These are phyloP conservation scores for Paecilomyces niveus DNA, from an alignment of 2,329 filamentous ascomycete species.

Conservation along the genomic window DNA sequence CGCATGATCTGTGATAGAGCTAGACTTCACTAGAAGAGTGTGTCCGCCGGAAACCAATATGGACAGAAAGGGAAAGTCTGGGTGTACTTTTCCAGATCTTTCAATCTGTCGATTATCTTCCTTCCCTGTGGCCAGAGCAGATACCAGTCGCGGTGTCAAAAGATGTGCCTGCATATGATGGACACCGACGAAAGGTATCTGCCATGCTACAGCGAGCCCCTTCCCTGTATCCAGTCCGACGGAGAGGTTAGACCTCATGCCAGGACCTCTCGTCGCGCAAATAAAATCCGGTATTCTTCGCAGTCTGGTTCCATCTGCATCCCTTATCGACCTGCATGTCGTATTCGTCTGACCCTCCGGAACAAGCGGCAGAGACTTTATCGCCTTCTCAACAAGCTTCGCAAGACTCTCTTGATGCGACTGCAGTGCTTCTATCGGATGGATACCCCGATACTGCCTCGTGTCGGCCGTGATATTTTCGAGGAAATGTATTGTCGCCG, in stretches of 20 bases:
- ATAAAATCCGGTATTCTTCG: conserved; percentile 67
- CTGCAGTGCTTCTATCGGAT: conserved; percentile 66
- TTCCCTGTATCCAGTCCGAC: conserved; percentile 80
- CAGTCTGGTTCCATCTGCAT: conserved; percentile 13
- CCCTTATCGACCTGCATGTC: conserved; percentile 10
- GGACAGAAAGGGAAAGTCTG: conserved; percentile 73
- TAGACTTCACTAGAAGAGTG: conserved; percentile 74
- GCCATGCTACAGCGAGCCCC: conserved; percentile 76
- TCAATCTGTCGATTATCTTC: conserved; percentile 6
- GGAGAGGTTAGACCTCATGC: conserved; percentile 72
- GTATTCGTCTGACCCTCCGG: conserved; percentile 5
- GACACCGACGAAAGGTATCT: conserved; percentile 73
- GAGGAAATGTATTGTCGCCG: conserved; percentile 65
- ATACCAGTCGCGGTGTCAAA: conserved; percentile 72
- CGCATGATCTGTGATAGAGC: conserved; percentile 59
- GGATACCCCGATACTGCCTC: conserved; percentile 65
- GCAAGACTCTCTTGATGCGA: conserved; percentile 70
- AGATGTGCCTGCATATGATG: conserved; percentile 98
- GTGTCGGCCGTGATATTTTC: conserved; percentile 76
- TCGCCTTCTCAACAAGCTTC: conserved; percentile 57
- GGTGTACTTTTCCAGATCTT: conserved; percentile 31
- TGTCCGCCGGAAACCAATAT: conserved; percentile 89
- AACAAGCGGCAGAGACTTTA: conserved; percentile 47
- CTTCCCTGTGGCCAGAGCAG: conserved; percentile 45
- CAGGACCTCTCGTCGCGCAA: conserved; percentile 83